Percentiles rank a stretch among this genome's conserved stretches.
Evolutionary conservation across 1,284 basidiomycete genomes (phyloP).

Genomic region (Apiotrichum gamsii): DNA sequence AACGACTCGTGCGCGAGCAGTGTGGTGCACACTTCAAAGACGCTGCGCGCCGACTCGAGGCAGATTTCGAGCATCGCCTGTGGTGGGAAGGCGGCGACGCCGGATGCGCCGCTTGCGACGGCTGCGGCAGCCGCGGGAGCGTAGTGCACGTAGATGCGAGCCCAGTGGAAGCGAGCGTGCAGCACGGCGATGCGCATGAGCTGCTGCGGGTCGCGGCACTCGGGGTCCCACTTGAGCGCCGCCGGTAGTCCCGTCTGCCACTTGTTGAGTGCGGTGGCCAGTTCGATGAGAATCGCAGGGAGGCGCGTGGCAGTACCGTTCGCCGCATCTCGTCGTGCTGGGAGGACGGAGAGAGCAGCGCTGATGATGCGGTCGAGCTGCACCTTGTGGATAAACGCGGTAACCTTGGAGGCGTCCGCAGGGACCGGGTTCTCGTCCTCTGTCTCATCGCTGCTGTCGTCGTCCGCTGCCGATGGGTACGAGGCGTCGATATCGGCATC

Average conservation of each 20-base stretch:
- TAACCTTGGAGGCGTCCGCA: conserved; percentile 45
- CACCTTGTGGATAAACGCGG: conserved; percentile 61
- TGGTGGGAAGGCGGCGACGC: too few species aligned
- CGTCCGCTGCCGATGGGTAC: conserved; percentile 57
- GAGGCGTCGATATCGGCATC: conserved; percentile 76
- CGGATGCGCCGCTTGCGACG: too few species aligned
- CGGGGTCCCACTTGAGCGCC: conserved; percentile 66
- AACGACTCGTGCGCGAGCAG: conserved; percentile 16
- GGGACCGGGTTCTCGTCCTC: conserved; percentile 71
- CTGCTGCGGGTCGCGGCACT: conserved; percentile 55
- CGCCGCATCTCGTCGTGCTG: conserved; percentile 55
- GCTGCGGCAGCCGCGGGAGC: conserved; percentile 58
- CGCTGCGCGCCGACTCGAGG: conserved; percentile 2
- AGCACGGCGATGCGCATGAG: conserved; percentile 64
- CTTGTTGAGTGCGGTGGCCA: conserved; percentile 61
- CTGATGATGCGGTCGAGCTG: conserved; percentile 65
- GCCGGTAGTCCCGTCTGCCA: conserved; percentile 68
- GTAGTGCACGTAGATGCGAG: conserved; percentile 63
- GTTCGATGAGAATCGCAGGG: conserved; percentile 55
- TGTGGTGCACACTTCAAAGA: conserved; percentile 10
- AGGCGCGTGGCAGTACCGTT: conserved; percentile 53
- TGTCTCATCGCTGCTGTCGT: conserved; percentile 58
- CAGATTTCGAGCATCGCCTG: conserved; percentile 55
- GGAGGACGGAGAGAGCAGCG: conserved; percentile 63
- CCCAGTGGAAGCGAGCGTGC: conserved; percentile 61